Base-by-base conservation (phyloP, 2,329 filamentous ascomycete species). In the Nigrospora osmanthi region DNA sequence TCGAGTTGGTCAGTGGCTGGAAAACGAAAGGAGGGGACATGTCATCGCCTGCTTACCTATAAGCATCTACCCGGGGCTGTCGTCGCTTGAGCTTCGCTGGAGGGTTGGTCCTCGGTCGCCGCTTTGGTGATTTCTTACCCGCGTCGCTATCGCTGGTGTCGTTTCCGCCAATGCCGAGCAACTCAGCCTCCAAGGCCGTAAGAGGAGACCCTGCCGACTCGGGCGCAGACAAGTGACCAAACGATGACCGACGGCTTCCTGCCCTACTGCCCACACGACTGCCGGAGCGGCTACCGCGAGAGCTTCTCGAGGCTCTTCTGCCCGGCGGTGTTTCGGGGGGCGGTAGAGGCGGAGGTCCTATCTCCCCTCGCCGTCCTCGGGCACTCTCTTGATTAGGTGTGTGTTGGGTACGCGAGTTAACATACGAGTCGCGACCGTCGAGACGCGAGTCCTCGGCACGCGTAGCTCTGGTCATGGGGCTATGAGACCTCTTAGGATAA, bases 171-270 rank as follows among this genome's bases (percentile, higher is more conserved):
- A 61, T 37, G 14, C 59, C 58, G 35, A 62, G 52, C n/a, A 62
- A 44, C 47, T 58, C 58, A 11, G 54, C 53, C 19, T 61, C 58
- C 28, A 52, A 58, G 12, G 55, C 51, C 23, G 59, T 60, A 16
- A 62, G 50, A 10, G 58, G 53, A n/a, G 59, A 62, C 19, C 46
- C 54, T 17, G 40, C 38, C 17, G 49, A 49, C 35, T 47, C 47
- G 10, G 47, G 37, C 14, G 11, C 43, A 11, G 47, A 41, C 14
- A 42, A 14, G 6, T 44, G 48, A 38, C 35, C 52, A n/a, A 49
- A 40, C 11, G 54, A 54, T 11, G 53, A 57, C 17, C 51, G 52
- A 9, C 56, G 54, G 38, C 54, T 55, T 14, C 40, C 40, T 3
- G 46, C 39, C 23, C 38, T 47, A 23, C 42, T 47, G 15, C 43